These are phyloP conservation scores for Trichoderma cornu-damae DNA, from an alignment of 2,329 filamentous ascomycete genomes.

Conservation along the genomic window DNA sequence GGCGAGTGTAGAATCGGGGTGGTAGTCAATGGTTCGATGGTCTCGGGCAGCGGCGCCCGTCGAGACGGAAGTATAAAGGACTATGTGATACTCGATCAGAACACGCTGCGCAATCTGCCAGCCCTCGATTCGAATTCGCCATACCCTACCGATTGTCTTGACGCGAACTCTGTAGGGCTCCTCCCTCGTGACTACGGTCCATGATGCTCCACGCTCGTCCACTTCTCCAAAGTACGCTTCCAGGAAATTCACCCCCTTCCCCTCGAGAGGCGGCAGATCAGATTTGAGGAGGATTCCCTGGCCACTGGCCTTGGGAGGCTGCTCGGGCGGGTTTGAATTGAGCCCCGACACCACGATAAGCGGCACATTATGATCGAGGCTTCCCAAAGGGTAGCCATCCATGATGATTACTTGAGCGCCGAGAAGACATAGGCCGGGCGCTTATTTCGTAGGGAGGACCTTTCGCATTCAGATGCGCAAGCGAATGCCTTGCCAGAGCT, in stretches of 20 bases:
- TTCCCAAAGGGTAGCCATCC: conserved; percentile 75
- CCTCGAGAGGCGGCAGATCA: conserved; percentile 62
- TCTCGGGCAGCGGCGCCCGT: conserved; percentile 49
- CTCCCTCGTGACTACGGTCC: conserved; percentile 55
- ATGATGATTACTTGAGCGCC: conserved; percentile 41
- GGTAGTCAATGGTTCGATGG: conserved; percentile 44
- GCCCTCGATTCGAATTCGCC: conserved; percentile 27
- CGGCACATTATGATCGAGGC: conserved; percentile 81
- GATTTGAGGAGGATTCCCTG: conserved; percentile 61
- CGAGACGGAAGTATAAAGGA: conserved; percentile 54
- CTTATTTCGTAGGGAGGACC: background rate
- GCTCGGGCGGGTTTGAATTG: conserved; percentile 38
- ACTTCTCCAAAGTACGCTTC: conserved; percentile 60
- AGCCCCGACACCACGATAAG: conserved; percentile 79
- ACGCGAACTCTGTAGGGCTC: conserved; percentile 61
- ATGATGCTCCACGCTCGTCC: conserved; percentile 61
- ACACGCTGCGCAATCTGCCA: conserved; percentile 5
- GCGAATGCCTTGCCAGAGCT: background rate
- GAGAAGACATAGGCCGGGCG: conserved; percentile 18
- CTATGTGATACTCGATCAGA: conserved; percentile 38
- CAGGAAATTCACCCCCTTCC: conserved; percentile 59
- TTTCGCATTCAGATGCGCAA: conserved; percentile 16
- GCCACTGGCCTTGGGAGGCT: conserved; percentile 51
- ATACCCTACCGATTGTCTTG: conserved; percentile 73
- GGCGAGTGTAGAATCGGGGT: conserved; percentile 74